Percentiles rank a stretch among this genome's conserved stretches.
phyloP scores from a whole-genome alignment of 1,284 basidiomycete species.

The Ceratobasidium sp. region DNA sequence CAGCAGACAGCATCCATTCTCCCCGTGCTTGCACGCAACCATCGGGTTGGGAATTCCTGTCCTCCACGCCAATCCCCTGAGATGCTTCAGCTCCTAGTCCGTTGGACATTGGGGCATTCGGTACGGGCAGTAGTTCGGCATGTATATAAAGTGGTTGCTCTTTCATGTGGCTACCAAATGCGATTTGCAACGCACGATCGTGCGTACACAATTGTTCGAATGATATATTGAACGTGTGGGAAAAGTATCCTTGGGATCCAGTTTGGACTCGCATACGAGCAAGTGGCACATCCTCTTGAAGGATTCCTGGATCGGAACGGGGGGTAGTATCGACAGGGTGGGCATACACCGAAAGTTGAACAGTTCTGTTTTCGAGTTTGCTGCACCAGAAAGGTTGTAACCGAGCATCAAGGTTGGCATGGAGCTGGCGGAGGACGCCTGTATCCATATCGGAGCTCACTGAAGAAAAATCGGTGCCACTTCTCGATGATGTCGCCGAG shows the following conservation, averaged over 20 bases:
- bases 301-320: neutral
- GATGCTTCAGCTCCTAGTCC: neutral
- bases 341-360: conserved; percentile 57
- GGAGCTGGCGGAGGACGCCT: conserved; percentile 54
- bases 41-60: neutral
- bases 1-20: conserved; percentile 61
- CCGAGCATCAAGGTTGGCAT: conserved; percentile 75
- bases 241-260: conserved; percentile 73
- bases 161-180: conserved; percentile 59
- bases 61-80: neutral
- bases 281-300: conserved; percentile 54
- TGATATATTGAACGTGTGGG: conserved; percentile 63
- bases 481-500: neutral
- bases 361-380: conserved; percentile 63
- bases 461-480: neutral
- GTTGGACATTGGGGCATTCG: neutral
- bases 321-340: conserved; percentile 13
- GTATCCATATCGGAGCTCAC: conserved; percentile 17
- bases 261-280: conserved; percentile 62
- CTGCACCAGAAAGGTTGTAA: conserved; percentile 81
- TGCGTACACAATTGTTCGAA: conserved; percentile 75
- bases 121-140: conserved; percentile 41
- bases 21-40: neutral
- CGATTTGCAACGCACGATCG: conserved; percentile 62
- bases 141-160: conserved; percentile 52